These are phyloP conservation scores for Starmerella tilneyi DNA, from an alignment of 805 yeast genomes.

Conservation along the genomic window DNA sequence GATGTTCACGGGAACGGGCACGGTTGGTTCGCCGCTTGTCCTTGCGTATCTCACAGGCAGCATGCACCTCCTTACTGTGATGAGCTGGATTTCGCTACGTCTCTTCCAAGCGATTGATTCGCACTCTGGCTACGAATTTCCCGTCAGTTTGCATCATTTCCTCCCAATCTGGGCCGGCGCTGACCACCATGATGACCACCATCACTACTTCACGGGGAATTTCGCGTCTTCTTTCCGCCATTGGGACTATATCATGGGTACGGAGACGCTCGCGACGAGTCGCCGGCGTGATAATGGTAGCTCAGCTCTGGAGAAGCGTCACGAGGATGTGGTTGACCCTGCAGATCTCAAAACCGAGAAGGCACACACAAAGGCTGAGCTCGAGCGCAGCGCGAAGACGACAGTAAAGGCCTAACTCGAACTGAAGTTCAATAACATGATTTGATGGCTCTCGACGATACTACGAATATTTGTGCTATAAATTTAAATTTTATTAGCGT, in stretches of 20 bases:
- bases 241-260: conserved; percentile 82
- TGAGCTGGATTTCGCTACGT: conserved; percentile 77
- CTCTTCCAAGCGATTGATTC: conserved; percentile 95
- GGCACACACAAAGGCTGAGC: conserved; percentile 11
- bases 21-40: conserved; percentile 87
- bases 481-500: neutral
- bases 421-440: neutral
- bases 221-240: conserved; percentile 91
- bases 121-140: conserved; percentile 97
- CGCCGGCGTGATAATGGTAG: conserved; percentile 41
- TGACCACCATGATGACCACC: conserved; percentile 96
- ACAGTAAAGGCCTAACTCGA: conserved; percentile 6
- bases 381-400: conserved; percentile 3
- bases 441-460: neutral
- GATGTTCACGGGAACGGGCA: conserved; percentile 81
- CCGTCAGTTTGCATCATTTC: conserved; percentile 87
- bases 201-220: conserved; percentile 89
- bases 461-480: conserved; percentile 1
- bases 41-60: conserved; percentile 66
- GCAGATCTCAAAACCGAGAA: conserved; percentile 22
- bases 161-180: conserved; percentile 98
- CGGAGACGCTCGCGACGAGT: conserved; percentile 48
- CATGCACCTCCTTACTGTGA: conserved; percentile 81
- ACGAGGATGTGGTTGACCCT: conserved; percentile 26
- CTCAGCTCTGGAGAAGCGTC: conserved; percentile 21